Base-by-base conservation (phyloP, 129 eudicot genomes). In the Helianthus annuus region DNA sequence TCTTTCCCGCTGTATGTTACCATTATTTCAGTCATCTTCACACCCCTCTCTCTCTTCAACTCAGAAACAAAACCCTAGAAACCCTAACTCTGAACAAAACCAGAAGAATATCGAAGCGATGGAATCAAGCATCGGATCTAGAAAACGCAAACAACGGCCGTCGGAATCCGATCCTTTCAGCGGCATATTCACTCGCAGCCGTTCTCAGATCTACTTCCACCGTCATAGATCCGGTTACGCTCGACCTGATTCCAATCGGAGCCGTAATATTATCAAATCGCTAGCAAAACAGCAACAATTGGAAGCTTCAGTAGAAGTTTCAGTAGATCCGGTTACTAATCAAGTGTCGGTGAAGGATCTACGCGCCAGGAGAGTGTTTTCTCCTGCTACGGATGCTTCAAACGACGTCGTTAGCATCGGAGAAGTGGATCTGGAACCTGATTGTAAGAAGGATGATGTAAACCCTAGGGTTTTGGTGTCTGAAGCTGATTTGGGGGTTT, bases 161-260 rank as follows among this genome's bases (percentile, higher is more conserved):
- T 45, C 65, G 39, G 45, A 60, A 34, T 56, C 83, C 5, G 77
- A 79, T 55, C 73, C 85, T 0, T 67, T 79, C 2, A 16, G 6
- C 17, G 84, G 84, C 44, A 75, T 76, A 46, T 73, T 72, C 75
- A 84, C 93, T 15, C 85, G 87, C 40, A 78, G 87, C 69, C 84
- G 84, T 64, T 79, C 89, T 1, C 79, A 73, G 79, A 71, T 78
- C 15, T 79, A 76, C 29, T 24, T 76, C 70, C 87, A 84, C 74
- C 85, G 48, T 11, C 82, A 73, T 73, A 66, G 89, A 7, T 87
- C 93, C 11, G 89, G 89, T 56, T 62, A 76, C 60, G 65, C 76
- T 55, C 72, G 87, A 16, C 36, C 82, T 32, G 87, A 87, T 15
- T 58, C 76, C 1, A 17, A 36, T 51, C 81, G 83, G 8, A 24